A percentile compares a stretch with the other conserved stretches of the same genome.
phyloP scores from a whole-genome alignment of 345 rosid species.

The Gossypium longicalyx region DNA sequence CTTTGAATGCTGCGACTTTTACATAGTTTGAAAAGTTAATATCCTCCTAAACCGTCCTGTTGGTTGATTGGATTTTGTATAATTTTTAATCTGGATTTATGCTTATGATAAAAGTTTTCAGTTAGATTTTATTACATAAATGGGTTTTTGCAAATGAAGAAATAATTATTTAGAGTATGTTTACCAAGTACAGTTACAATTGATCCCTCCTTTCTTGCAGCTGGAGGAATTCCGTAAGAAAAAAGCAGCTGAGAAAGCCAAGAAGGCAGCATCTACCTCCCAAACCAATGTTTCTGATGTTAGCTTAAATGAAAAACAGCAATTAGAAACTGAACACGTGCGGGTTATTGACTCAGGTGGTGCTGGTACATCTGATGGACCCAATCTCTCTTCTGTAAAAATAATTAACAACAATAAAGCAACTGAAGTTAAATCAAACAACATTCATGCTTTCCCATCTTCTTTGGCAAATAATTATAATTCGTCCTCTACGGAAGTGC shows the following conservation, averaged over 20 bases:
- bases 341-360: conserved; percentile 45
- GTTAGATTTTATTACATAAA: neutral
- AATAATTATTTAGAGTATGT: neutral
- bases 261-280: conserved; percentile 44
- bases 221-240: conserved; percentile 96
- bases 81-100: neutral
- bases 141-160: neutral
- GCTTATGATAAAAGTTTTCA: neutral
- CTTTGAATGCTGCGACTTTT: neutral
- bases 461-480: conserved; percentile 29
- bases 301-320: conserved; percentile 30
- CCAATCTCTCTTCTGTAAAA: conserved; percentile 26
- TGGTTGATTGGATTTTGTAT: neutral
- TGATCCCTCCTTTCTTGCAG: conserved; percentile 32
- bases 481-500: conserved; percentile 26
- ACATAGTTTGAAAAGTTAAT: neutral
- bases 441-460: conserved; percentile 19
- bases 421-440: conserved; percentile 22
- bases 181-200: neutral
- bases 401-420: conserved; percentile 11
- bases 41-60: neutral
- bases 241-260: conserved; percentile 85
- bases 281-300: conserved; percentile 39
- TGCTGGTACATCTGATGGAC: conserved; percentile 39
- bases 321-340: conserved; percentile 31